Evolutionary conservation across 805 yeast species (phyloP).

Genomic region (Candida peoriensis): DNA sequence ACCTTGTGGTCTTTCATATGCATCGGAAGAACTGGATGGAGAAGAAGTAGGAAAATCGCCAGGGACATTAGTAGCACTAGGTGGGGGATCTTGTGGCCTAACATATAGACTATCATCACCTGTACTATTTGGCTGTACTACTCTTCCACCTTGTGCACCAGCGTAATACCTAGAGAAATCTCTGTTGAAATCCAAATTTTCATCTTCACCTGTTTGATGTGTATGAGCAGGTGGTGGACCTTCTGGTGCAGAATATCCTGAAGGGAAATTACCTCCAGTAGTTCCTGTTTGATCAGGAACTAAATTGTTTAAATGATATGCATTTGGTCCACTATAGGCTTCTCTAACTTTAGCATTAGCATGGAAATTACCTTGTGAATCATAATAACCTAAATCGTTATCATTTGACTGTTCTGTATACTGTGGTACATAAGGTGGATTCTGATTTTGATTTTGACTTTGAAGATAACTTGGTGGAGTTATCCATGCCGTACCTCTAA

Average conservation of each 20-base stretch:
- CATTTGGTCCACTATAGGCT: slow-evolving; percentile 9
- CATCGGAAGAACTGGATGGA: not conserved
- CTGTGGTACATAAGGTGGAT: slow-evolving; percentile 59
- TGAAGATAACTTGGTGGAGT: slow-evolving; percentile 71
- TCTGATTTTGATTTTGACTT: slow-evolving; percentile 28
- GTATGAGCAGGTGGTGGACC: slow-evolving; percentile 7
- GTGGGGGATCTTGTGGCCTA: slow-evolving; percentile 25
- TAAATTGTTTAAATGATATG: slow-evolving; percentile 14
- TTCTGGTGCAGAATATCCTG: slow-evolving; percentile 2
- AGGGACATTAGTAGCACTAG: slow-evolving; percentile 2
- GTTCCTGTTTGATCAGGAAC: slow-evolving; percentile 23
- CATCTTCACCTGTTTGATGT: slow-evolving; percentile 10
- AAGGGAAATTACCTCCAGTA: slow-evolving; percentile 1
- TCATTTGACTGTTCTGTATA: slow-evolving; percentile 65
- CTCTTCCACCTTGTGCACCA: not conserved
- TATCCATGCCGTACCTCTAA: slow-evolving; percentile 78
- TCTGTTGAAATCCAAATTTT: slow-evolving; percentile 17
- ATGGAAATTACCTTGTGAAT: slow-evolving; percentile 25
- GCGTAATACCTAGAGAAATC: slow-evolving; percentile 23
- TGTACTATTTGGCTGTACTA: slow-evolving; percentile 2
- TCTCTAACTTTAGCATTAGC: slow-evolving; percentile 29
- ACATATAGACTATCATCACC: no score
- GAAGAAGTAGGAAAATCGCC: not conserved
- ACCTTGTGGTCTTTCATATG: slow-evolving; percentile 4
- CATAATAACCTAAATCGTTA: slow-evolving; percentile 64